phyloP scores from a whole-genome alignment of 257 asterid genomes.

The Solanum paucissectum region DNA sequence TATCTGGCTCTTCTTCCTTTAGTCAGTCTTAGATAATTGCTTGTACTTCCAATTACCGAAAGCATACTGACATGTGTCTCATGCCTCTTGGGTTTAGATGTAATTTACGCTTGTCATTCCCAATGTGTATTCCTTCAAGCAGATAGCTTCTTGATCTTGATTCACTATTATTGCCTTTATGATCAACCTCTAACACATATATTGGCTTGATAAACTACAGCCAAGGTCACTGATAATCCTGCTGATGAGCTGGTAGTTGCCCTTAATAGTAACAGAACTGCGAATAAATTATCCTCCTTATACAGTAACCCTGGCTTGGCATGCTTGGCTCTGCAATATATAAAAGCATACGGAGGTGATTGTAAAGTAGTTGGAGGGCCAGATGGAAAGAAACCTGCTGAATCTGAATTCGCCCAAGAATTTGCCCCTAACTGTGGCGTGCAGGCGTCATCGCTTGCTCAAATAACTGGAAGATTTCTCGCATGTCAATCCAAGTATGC shows the following conservation, averaged over 20 bases:
- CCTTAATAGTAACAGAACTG: constrained; percentile 58
- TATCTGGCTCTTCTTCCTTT: not conserved
- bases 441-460: constrained; percentile 37
- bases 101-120: not conserved
- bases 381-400: constrained; percentile 59
- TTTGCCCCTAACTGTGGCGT: constrained; percentile 83
- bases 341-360: constrained; percentile 77
- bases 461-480: constrained; percentile 75
- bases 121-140: not conserved
- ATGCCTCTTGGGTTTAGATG: not conserved
- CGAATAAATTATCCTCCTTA: constrained; percentile 51
- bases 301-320: constrained; percentile 80
- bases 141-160: not conserved
- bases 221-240: constrained; percentile 73
- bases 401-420: constrained; percentile 48
- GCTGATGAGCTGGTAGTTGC: constrained; percentile 56
- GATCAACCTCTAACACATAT: not conserved
- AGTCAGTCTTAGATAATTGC: not conserved
- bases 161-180: not conserved
- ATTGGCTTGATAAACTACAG: constrained; percentile 23
- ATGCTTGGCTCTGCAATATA: constrained; percentile 83
- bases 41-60: not conserved
- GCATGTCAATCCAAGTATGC: constrained; percentile 71
- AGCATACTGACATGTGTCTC: not conserved
- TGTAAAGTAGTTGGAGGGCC: constrained; percentile 67